A percentile compares a stretch with the other conserved stretches of the same genome.
phyloP scores from a whole-genome alignment of 2,329 filamentous ascomycete genomes.

The Tolypocladium guangdongense region DNA sequence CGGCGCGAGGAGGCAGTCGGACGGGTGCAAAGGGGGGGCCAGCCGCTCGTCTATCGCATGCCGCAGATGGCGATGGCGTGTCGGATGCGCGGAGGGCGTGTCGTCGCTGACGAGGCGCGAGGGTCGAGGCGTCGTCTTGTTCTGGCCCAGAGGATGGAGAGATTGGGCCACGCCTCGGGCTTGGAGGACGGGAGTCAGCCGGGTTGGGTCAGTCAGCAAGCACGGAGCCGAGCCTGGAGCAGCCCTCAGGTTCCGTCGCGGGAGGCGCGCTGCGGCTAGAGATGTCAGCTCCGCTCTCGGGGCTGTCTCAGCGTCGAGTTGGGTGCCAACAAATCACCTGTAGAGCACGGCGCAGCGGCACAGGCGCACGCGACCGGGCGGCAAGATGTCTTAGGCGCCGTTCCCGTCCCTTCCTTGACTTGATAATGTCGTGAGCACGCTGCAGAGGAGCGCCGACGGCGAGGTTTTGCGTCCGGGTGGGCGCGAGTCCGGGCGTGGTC shows the following conservation, averaged over 20 bases:
- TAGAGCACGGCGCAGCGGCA: not conserved
- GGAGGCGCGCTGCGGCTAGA: not conserved
- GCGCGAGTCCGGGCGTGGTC: not conserved
- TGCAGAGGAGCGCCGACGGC: not conserved
- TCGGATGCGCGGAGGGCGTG: not conserved
- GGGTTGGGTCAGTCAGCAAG: not conserved
- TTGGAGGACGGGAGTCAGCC: not conserved
- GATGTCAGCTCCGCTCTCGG: not conserved
- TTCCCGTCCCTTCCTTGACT: not conserved
- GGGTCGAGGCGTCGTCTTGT: not conserved
- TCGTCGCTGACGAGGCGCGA: not conserved
- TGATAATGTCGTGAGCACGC: not conserved
- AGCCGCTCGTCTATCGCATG: not conserved
- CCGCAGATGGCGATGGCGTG: not conserved
- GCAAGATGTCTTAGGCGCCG: not conserved
- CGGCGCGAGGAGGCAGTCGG: not conserved
- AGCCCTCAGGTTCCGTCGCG: not conserved
- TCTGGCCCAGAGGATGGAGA: not conserved
- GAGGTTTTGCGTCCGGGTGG: not conserved
- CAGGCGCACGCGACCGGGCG: not conserved
- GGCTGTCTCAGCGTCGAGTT: not conserved
- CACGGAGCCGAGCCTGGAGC: no score
- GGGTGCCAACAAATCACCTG: not conserved
- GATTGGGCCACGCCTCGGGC: not conserved
- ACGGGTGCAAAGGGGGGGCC: not conserved